Percentiles rank a stretch among this genome's conserved stretches.
Evolutionary conservation across 805 yeast species (phyloP).

Genomic region (Blastobotrys terrestris): DNA sequence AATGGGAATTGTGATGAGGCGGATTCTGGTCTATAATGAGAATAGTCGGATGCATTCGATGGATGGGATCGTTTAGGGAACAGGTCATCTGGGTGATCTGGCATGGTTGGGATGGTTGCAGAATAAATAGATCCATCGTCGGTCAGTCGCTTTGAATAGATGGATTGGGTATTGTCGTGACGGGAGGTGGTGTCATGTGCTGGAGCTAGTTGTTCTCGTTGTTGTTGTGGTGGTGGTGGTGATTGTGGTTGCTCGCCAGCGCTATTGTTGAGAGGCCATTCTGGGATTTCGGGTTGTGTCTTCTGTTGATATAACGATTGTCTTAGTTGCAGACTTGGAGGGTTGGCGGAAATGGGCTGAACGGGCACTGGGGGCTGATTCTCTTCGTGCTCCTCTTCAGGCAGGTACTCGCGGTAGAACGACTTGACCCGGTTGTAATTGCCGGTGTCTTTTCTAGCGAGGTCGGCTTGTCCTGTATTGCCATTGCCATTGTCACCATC

Average conservation of each 20-base stretch:
- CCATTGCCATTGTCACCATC: background rate
- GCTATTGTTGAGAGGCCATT: background rate
- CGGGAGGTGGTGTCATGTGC: background rate
- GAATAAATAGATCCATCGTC: constrained; percentile 1
- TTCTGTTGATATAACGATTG: background rate
- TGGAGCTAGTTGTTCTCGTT: background rate
- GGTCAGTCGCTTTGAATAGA: background rate
- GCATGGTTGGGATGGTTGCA: background rate
- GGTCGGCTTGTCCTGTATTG: constrained; percentile 3
- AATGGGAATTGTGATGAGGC: constrained; percentile 8
- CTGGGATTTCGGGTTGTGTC: background rate
- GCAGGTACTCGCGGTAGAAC: constrained; percentile 24
- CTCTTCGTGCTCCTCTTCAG: constrained; percentile 1
- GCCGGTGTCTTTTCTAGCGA: constrained; percentile 18
- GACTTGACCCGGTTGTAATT: constrained; percentile 25
- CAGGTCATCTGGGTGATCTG: constrained; percentile 4
- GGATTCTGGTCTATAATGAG: constrained; percentile 1
- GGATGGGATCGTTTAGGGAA: background rate
- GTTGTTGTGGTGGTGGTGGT: background rate
- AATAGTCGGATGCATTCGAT: constrained; percentile 2
- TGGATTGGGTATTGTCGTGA: background rate
- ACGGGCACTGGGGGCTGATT: too few relatives aligned
- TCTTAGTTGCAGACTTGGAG: background rate
- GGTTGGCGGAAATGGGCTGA: background rate
- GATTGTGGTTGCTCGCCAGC: background rate